phyloP scores from a whole-genome alignment of 768 basidiomycete species.

The Naganishia vaughanmartiniae region DNA sequence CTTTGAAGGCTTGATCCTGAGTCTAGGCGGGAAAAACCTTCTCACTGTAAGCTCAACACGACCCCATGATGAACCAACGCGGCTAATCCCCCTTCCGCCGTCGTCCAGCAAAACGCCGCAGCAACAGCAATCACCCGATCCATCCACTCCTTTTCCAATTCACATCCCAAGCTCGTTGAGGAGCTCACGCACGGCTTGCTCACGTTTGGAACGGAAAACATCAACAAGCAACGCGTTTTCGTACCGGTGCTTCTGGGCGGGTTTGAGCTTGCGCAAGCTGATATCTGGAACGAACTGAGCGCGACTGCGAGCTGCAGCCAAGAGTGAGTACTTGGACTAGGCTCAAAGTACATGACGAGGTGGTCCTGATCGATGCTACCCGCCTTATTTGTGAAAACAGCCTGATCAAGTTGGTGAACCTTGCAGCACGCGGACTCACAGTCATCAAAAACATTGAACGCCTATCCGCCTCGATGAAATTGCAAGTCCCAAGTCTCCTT shows the following conservation, averaged over 20 bases:
- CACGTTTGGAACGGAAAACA: constrained; percentile 53
- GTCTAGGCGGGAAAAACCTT: constrained; percentile 77
- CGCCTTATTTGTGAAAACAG: neutral
- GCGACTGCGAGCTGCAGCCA: constrained; percentile 33
- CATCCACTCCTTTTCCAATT: neutral
- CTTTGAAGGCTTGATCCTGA: constrained; percentile 70
- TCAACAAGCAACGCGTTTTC: constrained; percentile 67
- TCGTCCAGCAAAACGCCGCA: constrained; percentile 5
- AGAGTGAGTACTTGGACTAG: neutral
- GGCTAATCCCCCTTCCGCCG: neutral
- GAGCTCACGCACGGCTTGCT: neutral
- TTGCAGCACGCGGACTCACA: constrained; percentile 64
- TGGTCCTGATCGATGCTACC: neutral
- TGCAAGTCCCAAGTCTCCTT: constrained; percentile 58
- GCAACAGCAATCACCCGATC: neutral
- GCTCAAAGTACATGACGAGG: neutral
- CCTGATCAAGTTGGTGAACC: constrained; percentile 54
- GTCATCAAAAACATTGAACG: constrained; percentile 79
- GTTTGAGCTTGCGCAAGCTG: constrained; percentile 69
- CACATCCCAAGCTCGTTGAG: constrained; percentile 1
- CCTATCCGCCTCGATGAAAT: constrained; percentile 75
- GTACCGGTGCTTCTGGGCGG: constrained; percentile 79
- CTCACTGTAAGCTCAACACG: constrained; percentile 64
- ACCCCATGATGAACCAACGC: neutral
- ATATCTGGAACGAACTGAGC: constrained; percentile 55